These are phyloP conservation scores for Thermothielavioides terrestris DNA, from an alignment of 495 filamentous ascomycete species.

Conservation along the genomic window DNA sequence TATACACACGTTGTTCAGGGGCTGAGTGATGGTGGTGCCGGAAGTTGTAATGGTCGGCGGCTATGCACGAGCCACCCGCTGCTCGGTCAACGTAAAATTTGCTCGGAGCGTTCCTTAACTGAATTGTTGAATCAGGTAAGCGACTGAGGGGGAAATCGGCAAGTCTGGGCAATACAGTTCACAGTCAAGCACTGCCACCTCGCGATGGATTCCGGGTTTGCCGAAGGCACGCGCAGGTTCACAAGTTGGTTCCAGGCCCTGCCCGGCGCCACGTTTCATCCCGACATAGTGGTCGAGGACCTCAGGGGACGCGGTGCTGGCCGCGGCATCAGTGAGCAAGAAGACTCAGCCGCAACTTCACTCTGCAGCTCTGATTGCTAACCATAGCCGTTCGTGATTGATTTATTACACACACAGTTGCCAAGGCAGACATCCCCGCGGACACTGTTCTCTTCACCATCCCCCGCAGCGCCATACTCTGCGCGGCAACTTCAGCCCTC, in stretches of 20 bases:
- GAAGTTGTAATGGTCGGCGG: too few relatives aligned
- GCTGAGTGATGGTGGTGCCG: too few relatives aligned
- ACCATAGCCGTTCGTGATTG: neutral
- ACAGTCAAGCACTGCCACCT: constrained; percentile 15
- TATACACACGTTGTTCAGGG: too few relatives aligned
- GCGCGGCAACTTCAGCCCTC: constrained; percentile 33
- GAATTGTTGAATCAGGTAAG: too few relatives aligned
- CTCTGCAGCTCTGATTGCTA: too few relatives aligned
- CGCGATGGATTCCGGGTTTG: constrained; percentile 20
- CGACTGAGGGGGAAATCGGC: neutral
- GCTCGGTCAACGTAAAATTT: too few relatives aligned
- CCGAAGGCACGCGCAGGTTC: constrained; percentile 28
- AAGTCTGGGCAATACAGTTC: neutral
- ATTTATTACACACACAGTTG: constrained; percentile 22
- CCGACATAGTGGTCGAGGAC: constrained; percentile 36
- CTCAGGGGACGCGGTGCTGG: constrained; percentile 32
- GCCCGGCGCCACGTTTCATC: constrained; percentile 40
- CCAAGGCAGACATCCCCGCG: constrained; percentile 34
- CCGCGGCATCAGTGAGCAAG: constrained; percentile 35
- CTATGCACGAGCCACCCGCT: too few relatives aligned
- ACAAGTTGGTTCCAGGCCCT: constrained; percentile 36
- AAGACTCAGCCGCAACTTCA: too few relatives aligned
- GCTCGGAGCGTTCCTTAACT: too few relatives aligned
- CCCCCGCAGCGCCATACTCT: constrained; percentile 37
- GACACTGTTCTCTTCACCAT: constrained; percentile 42